Base-by-base conservation (phyloP, 2,329 filamentous ascomycete genomes). In the Paecilomyces niveus region DNA sequence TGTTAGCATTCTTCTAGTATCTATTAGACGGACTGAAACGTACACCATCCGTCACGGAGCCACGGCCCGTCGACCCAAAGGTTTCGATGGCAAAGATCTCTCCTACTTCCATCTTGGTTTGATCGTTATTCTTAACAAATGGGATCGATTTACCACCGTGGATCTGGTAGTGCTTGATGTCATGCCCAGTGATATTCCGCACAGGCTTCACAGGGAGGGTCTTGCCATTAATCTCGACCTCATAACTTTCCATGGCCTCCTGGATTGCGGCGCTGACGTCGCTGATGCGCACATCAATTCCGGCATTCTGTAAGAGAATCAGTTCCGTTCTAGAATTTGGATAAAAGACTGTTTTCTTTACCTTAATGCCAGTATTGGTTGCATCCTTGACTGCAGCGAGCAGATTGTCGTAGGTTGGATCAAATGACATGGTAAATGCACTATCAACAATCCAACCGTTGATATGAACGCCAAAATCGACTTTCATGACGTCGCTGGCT, bases 401-500 rank as follows among this genome's bases (percentile, higher is more conserved):
- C 29, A 93, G 79, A 68, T 87, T 87, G 72, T 92, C 88, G 72
- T 90, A 92, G 63, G 82, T 83, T 24, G 83, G 84, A 67, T 92
- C 87, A 68, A 90, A 92, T 0, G 88, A 81, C 74, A 92, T 80
- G 9, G 89, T 92, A 70, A 92, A 93, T 5, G 89, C 89, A 63
- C 85, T 89, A 76, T 93, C 89, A 59, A 92, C 88, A 69, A 92
- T 93, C 64, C 85, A 82, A 3, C 89, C 89, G 68, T 89, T 89
- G 67, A 92, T 82, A 70, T 93, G 89, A 31, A 92, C 89, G 54
- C 89, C 89, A 67, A 92, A 89, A 68, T 93, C 89, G 7, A 92
- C 86, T 74, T 90, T 92, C 82, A 93, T 83, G 35, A 95, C 89
- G 70, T 95, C 89, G 61, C 85, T 82, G 61, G 87, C 73, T 68